Base-by-base conservation (phyloP, 768 basidiomycete species). In the Boletales sp. region DNA sequence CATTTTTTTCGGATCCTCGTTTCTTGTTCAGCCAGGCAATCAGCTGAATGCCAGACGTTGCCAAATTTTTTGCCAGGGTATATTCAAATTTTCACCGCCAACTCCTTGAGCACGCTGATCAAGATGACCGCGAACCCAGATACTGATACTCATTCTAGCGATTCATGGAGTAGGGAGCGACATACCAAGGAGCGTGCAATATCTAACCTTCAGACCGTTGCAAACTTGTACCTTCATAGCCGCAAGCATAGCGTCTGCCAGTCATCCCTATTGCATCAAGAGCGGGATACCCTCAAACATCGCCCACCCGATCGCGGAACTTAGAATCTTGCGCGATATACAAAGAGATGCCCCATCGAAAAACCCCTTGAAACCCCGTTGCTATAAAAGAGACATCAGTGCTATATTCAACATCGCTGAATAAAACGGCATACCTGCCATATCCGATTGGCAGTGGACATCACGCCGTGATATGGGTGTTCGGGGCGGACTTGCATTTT, bases 261-360 rank as follows among this genome's bases (percentile, higher is more conserved):
- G n/a, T n/a, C n/a, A n/a, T n/a, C n/a, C n/a, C n/a, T n/a, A n/a
- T 64, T 72, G 76, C 60, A 82, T 74, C 50, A 84, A 73, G 61
- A 88, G 78, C 27, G 90, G 69, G 19, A 84, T 66, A 37, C 84
- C 84, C 66, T 95, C 94, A 55, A 94, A 97, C 0, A 93, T 87
- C 3, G 82, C 87, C 94, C 94, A 97, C 3, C 84, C 91, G 52
- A 97, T 89, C 0, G 84, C 85, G n/a, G 90, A 91, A 58, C 89
- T 90, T 13, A 90, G 68, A 7, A 94, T 83, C 66, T 97, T 97
- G 35, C 92, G 80, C 4, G 85, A 84, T 60, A 94, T 76, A 11
- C 94, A 82, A 29, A 97, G 74, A 4, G 86, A 84, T 15, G 83
- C 79, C 3, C 94, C 94, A 50, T 93, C 92, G 59, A 95, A 90